Evolutionary conservation across 768 basidiomycete species (phyloP).

Genomic region (Mycena alexandri): DNA sequence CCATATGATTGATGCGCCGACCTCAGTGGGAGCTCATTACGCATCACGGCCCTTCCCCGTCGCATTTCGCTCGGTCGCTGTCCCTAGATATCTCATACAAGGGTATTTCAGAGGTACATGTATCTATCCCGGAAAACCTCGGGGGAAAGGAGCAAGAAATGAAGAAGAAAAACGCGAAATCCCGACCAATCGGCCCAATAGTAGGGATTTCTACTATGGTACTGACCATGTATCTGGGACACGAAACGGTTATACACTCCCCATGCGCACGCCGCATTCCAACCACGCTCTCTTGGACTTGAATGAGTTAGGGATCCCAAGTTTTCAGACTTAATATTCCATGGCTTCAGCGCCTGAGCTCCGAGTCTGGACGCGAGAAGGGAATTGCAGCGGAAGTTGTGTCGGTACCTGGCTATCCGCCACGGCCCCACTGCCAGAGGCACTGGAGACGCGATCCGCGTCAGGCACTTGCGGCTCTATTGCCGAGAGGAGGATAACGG

Average conservation of each 20-base stretch:
- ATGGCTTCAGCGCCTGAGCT: conserved; percentile 8
- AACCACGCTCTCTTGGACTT: conserved; percentile 5
- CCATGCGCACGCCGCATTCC: conserved; percentile 5
- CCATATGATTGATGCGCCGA: no score
- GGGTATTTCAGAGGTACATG: conserved; percentile 4
- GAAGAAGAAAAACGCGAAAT: not conserved
- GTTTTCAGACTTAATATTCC: conserved; percentile 9
- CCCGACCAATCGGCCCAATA: conserved; percentile 6
- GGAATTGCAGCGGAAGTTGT: conserved; percentile 6
- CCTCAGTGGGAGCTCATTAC: no score
- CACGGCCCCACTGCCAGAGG: not conserved
- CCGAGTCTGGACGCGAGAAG: conserved; percentile 7
- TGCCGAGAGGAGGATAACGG: conserved; percentile 6
- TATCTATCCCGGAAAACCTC: conserved; percentile 4
- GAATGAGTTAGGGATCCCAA: conserved; percentile 9
- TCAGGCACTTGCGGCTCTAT: conserved; percentile 7
- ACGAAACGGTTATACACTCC: conserved; percentile 2
- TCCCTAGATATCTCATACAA: conserved; percentile 7
- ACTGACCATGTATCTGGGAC: conserved; percentile 1
- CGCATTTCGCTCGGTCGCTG: no score
- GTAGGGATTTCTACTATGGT: conserved; percentile 6
- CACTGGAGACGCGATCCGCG: conserved; percentile 7
- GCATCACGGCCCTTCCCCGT: no score
- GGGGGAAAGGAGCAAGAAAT: conserved; percentile 6
- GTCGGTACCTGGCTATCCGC: conserved; percentile 6